Conservation (phyloP, 2,329 filamentous ascomycete species). For the Aspergillus sp. region DNA sequence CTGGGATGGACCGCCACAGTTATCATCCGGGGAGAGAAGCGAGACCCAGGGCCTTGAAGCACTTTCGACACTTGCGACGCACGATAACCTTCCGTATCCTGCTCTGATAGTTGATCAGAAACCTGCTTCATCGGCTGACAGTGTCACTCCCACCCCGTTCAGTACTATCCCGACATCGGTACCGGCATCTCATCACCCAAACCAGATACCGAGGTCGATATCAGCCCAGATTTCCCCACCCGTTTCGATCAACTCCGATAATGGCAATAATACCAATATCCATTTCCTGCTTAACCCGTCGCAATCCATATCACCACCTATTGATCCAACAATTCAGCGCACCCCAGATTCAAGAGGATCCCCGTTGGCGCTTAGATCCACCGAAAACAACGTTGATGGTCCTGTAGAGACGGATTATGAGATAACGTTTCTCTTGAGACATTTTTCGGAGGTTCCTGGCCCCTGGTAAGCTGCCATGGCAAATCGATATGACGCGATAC, state of each 20-base stretch:
- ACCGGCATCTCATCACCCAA: conserved; percentile 29
- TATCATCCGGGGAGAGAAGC: conserved; percentile 25
- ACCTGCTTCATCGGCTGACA: conserved; percentile 21
- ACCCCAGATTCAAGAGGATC: conserved; percentile 29
- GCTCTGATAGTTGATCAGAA: conserved; percentile 23
- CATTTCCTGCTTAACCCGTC: conserved; percentile 57
- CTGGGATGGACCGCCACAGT: conserved; percentile 33
- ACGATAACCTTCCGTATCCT: conserved; percentile 35
- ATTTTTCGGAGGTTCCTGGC: conserved; percentile 60
- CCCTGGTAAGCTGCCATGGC: conserved; percentile 48
- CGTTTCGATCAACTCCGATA: conserved; percentile 42
- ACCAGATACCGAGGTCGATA: conserved; percentile 32
- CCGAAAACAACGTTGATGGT: conserved; percentile 25
- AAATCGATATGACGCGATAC: not conserved
- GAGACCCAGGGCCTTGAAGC: conserved; percentile 55
- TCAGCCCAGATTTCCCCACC: conserved; percentile 43
- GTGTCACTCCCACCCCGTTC: conserved; percentile 17
- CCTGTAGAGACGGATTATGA: conserved; percentile 52
- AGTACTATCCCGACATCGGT: conserved; percentile 20
- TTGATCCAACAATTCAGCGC: conserved; percentile 43
- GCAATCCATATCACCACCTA: conserved; percentile 42
- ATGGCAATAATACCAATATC: conserved; percentile 48
- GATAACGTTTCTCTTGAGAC: conserved; percentile 58
- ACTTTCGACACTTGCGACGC: conserved; percentile 53
- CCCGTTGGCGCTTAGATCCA: conserved; percentile 26